Base-by-base conservation (phyloP, 805 yeast species). In the Wickerhamiella azyma region DNA sequence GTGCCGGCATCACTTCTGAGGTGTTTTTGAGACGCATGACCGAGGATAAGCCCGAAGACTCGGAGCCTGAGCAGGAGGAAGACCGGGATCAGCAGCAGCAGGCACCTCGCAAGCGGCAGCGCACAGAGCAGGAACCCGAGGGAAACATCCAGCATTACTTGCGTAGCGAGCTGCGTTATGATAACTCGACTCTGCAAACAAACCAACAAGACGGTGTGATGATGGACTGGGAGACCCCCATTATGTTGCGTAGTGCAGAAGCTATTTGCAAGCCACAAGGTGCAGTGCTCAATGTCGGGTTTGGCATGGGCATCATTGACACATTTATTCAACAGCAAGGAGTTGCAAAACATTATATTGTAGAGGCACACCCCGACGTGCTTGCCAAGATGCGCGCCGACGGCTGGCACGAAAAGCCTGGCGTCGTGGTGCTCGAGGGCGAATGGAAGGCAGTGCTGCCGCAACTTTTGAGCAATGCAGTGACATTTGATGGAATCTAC, bases 301-400 rank as follows among this genome's bases (percentile, higher is more conserved):
- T 89, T 60, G 97, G 97, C 2, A 85, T 88, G 96, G 97, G 97
- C 2, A 89, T 88, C 45, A 86, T 88, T 45, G 97, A 88, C 60
- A 66, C 75, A 1, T 76, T 79, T 72, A 82, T 88, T 49, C 81
- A 81, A 57, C 63, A 62, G 2, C 65, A 62, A 38, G 56, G 55
- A 16, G 89, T 88, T 18, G 67, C 75, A 2, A 73, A 70, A 50
- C 97, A 88, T 60, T 88, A 85, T 61, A 89, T 88, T 37, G 79
- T 85, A 49, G 97, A 88, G 61, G 96, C 96, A 0, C 97, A 88
- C 59, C 96, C 96, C 1, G 94, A 84, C 53, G 97, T 88, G 9
- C 64, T 89, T 29, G 60, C 62, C 1, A 79, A 82, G 55, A 65
- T 88, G 70, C 67, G 68, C 47, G 56, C 60, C 2, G 88, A 81